Conservation (phyloP, 2,329 filamentous ascomycete genomes). For the Ceratocystis cubensis region DNA sequence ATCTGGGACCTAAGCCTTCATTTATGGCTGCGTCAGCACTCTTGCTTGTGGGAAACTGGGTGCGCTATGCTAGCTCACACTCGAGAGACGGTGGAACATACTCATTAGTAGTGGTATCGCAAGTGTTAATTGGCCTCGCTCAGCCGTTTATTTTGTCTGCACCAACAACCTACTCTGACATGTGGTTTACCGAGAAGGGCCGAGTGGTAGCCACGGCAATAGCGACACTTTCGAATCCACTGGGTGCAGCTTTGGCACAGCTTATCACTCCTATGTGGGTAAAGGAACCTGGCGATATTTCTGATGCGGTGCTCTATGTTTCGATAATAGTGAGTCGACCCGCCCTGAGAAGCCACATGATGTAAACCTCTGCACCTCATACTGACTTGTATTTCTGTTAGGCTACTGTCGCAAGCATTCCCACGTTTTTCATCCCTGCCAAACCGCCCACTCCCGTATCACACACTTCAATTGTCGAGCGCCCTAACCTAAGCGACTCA, state of each 20-base stretch:
- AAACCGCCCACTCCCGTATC: conserved; percentile 65
- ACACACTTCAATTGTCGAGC: conserved; percentile 49
- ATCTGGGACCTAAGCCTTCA: conserved; percentile 64
- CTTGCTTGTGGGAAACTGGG: conserved; percentile 76
- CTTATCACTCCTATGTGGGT: conserved; percentile 73
- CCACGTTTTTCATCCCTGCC: conserved; percentile 69
- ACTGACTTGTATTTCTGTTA: conserved; percentile 24
- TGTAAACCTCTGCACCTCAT: not conserved
- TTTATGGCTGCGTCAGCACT: conserved; percentile 63
- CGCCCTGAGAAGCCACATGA: not conserved
- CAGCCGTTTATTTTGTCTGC: conserved; percentile 88
- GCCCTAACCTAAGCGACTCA: conserved; percentile 40
- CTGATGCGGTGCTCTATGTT: conserved; percentile 72
- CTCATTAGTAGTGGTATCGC: conserved; percentile 73
- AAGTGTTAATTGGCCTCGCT: conserved; percentile 76
- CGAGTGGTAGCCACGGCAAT: conserved; percentile 79
- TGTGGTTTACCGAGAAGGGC: conserved; percentile 73
- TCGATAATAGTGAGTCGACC: conserved; percentile 58
- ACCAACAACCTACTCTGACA: conserved; percentile 79
- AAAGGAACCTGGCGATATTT: conserved; percentile 49
- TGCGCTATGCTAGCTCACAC: conserved; percentile 63
- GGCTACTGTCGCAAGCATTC: conserved; percentile 53
- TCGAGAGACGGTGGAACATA: conserved; percentile 47
- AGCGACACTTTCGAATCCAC: conserved; percentile 73
- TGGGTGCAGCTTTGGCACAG: conserved; percentile 81